Evolutionary conservation across 768 basidiomycete genomes (phyloP).

Genomic region (Podaxis carcinomalis): DNA sequence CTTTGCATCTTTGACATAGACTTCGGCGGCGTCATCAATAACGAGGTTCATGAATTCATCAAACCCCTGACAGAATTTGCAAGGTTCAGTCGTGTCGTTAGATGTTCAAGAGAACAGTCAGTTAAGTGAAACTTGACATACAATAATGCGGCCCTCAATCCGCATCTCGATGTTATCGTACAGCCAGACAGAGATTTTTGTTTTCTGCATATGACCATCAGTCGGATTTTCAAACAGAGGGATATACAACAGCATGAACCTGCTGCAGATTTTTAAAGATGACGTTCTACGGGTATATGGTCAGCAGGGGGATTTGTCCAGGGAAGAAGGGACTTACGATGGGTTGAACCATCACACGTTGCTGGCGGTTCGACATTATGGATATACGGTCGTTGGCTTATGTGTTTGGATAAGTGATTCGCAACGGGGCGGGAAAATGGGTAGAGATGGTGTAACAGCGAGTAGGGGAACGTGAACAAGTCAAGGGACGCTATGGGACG

Average conservation of each 20-base stretch:
- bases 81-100: neutral
- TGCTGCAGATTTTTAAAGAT: slow-evolving; percentile 98
- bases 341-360: slow-evolving; percentile 99
- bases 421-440: slow-evolving; percentile 8
- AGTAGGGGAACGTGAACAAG: slow-evolving; percentile 1
- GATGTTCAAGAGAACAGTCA: slow-evolving; percentile 9
- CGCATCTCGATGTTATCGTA: slow-evolving; percentile 97
- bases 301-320: neutral
- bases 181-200: slow-evolving; percentile 89
- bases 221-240: neutral
- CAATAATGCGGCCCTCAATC: slow-evolving; percentile 93
- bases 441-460: slow-evolving; percentile 14
- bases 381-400: neutral
- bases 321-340: slow-evolving; percentile 61
- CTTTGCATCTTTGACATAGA: slow-evolving; percentile 87
- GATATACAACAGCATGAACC: slow-evolving; percentile 31
- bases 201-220: slow-evolving; percentile 45
- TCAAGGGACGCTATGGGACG: neutral
- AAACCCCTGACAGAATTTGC: slow-evolving; percentile 68
- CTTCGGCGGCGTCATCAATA: slow-evolving; percentile 89
- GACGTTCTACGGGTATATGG: slow-evolving; percentile 60
- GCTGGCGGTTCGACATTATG: slow-evolving; percentile 88
- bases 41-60: slow-evolving; percentile 99
- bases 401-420: neutral
- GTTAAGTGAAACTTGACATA: slow-evolving; percentile 39